Base-by-base conservation (phyloP, 1,284 basidiomycete species). In the Peniophora sp. region DNA sequence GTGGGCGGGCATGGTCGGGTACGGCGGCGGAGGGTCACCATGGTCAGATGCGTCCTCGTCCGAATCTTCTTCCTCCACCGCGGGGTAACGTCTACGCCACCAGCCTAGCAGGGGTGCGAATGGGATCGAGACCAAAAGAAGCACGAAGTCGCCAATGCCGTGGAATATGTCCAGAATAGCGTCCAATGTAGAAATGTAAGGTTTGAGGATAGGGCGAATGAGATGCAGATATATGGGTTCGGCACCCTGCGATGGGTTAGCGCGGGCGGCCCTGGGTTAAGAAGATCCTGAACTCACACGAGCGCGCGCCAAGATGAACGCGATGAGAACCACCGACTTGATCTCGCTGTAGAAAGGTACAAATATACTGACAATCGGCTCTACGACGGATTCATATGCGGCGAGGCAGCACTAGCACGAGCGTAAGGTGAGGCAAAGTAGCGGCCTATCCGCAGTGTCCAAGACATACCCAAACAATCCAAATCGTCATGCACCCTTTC, bases 321-420 rank as follows among this genome's bases (percentile, higher is more conserved):
- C 89, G 14, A 90, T 60, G 10, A 89, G 69, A 17, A 76, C 69
- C 46, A 88, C 59, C 1, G 81, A 78, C 65, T 90, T 90, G 66
- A 88, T 69, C 67, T 89, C 86, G 58, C 80, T 77, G 63, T 90
- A 89, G 61, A 90, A 90, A 12, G 87, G 87, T 49, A 88, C 73
- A 55, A 90, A 79, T 11, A 90, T 65, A 54, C 77, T 77, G 51
- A 88, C 65, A 47, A 87, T 63, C 36, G 67, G 65, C 63, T 90
- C 88, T 22, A 79, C 60, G 19, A 76, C 70, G 48, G 79, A 71
- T 64, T 90, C 87, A 56, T 88, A 84, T 24, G 73, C 65, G 14
- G 75, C 70, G 56, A 83, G 75, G 59, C 78, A 83, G 61, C 75
- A 79, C 84, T 89, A 60, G 19, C 52, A 45, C 38, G 24, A 48